Evolutionary conservation across 2,329 filamentous ascomycete genomes (phyloP).

Genomic region (Coniochaeta sp.): DNA sequence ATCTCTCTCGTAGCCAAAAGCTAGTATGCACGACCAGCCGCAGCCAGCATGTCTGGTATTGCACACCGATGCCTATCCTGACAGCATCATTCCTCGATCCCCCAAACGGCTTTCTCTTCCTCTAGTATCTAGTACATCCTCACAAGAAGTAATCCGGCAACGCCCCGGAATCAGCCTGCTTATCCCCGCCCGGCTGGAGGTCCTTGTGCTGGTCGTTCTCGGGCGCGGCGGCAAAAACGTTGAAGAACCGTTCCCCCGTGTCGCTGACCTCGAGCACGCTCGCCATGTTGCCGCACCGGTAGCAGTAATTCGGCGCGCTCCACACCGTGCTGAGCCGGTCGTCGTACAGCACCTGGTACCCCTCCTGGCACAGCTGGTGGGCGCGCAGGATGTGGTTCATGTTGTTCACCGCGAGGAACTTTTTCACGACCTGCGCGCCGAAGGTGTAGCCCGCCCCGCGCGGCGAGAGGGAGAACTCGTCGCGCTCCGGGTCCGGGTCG

Average conservation of each 20-base stretch:
- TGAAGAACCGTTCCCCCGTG: conserved; percentile 88
- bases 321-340: conserved; percentile 93
- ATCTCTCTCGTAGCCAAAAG: too few species aligned
- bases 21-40: too few species aligned
- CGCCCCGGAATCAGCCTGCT: conserved; percentile 53
- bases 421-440: conserved; percentile 94
- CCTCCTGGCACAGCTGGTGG: conserved; percentile 98
- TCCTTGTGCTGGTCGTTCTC: conserved; percentile 93
- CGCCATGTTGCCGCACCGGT: conserved; percentile 93
- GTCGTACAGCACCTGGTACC: conserved; percentile 94
- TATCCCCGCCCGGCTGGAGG: conserved; percentile 68
- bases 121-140: too few species aligned
- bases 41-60: too few species aligned
- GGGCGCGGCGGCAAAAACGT: conserved; percentile 93
- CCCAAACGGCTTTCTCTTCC: too few species aligned
- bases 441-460: conserved; percentile 96
- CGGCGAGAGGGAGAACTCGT: conserved; percentile 92
- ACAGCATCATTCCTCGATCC: too few species aligned
- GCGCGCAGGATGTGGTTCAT: conserved; percentile 97
- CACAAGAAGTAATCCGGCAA: conserved; percentile 69
- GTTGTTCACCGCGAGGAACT: conserved; percentile 93
- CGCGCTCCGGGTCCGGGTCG: conserved; percentile 91
- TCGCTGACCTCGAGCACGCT: conserved; percentile 95
- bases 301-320: conserved; percentile 96
- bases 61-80: too few species aligned